Base-by-base conservation (phyloP, 257 asterid genomes). In the Leonotis leonurus region DNA sequence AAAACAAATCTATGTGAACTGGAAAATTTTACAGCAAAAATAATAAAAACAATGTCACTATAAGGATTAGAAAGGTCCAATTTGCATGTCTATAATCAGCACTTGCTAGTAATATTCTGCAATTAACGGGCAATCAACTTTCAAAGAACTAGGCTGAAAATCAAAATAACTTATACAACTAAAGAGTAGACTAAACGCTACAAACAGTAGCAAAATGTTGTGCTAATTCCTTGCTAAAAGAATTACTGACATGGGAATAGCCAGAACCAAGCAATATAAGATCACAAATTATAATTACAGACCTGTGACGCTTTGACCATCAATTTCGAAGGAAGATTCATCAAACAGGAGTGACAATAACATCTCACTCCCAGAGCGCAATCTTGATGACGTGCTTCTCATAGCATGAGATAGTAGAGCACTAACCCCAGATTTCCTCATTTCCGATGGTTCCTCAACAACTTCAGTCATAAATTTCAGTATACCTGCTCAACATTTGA, bases 361-460 rank as follows among this genome's bases (percentile, higher is more conserved):
- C 50, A 44, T 70, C 64, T 65, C 81, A 18, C 85, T 78, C 77
- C 73, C 80, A 22, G 95, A 93, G 80, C 89, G 99, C 70, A 93
- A 78, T 76, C 75, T 80, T 71, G 94, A 80, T 30, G 94, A 60
- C 9, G 85, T 73, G 59, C 83, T 85, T 71, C 91, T 83, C 82
- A 93, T 57, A 52, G 67, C 78, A 78, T 87, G 79, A 72, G 83
- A 80, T 48, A 92, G 61, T 64, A 92, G 76, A 61, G 83, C 79
- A 72, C 87, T 80, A 67, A 72, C 86, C 24, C 86, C 88, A 35
- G 83, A 85, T 71, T 75, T 85, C 75, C 88, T 81, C 33, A 70
- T 67, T 45, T 76, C 83, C 8, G 80, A 74, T 73, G 95, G 88
- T 56, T 83, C 81, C 75, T 81, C 83, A 37, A 67, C 78, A 67